phyloP scores from a whole-genome alignment of 768 basidiomycete species.

The Leucogyrophana mollusca region DNA sequence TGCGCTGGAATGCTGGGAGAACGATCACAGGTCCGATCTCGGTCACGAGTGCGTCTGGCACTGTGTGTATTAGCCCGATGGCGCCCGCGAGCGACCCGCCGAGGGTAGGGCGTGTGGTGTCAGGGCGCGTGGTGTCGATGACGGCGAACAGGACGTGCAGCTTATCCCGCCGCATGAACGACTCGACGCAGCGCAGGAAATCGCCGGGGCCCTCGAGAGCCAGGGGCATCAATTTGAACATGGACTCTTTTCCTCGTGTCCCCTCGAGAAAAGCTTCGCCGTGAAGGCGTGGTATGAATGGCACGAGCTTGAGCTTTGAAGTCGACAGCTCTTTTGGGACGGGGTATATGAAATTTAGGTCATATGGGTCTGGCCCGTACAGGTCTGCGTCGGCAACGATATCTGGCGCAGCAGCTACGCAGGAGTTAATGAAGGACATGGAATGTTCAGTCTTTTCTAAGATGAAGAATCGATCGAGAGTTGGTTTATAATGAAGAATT shows the following conservation, averaged over 20 bases:
- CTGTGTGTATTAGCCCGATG: slow-evolving; percentile 29
- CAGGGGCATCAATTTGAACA: slow-evolving; percentile 10
- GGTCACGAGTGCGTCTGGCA: slow-evolving; percentile 15
- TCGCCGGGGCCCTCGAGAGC: slow-evolving; percentile 9
- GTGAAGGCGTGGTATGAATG: slow-evolving; percentile 21
- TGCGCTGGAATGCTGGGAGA: slow-evolving; percentile 38
- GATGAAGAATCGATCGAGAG: too few species aligned
- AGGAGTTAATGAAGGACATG: too few species aligned
- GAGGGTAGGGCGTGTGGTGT: slow-evolving; percentile 23
- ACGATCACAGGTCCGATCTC: slow-evolving; percentile 35
- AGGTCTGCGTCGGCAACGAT: slow-evolving; percentile 13
- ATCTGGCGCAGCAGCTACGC: too few species aligned
- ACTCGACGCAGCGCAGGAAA: slow-evolving; percentile 14
- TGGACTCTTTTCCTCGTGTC: slow-evolving; percentile 17
- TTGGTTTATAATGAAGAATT: too few species aligned
- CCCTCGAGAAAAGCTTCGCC: slow-evolving; percentile 15
- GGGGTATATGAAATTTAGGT: slow-evolving; percentile 20
- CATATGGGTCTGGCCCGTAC: slow-evolving; percentile 24
- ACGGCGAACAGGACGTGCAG: slow-evolving; percentile 31
- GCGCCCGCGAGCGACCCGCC: slow-evolving; percentile 35
- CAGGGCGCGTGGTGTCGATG: slow-evolving; percentile 37
- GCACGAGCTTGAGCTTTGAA: slow-evolving; percentile 17
- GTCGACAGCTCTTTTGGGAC: slow-evolving; percentile 12
- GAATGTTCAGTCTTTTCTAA: too few species aligned
- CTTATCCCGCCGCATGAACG: neutral